Conservation (phyloP, 495 filamentous ascomycete genomes). For the Podospora pseudoanserina region DNA sequence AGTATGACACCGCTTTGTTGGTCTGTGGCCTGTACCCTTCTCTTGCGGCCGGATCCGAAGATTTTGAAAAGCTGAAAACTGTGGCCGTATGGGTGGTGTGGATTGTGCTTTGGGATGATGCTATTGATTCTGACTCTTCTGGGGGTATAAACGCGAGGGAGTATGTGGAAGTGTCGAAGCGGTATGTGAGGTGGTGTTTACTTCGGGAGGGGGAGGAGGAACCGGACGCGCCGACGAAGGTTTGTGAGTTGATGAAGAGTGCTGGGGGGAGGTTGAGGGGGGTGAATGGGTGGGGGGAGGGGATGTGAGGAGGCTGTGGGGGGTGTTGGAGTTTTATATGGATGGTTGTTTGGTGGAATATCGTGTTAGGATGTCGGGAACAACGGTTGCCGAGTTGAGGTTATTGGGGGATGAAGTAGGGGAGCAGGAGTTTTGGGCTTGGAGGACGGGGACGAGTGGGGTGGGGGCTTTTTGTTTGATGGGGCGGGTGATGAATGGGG, state of each 20-base stretch:
- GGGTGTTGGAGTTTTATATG: neutral
- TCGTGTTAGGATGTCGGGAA: constrained; percentile 4
- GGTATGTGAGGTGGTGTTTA: neutral
- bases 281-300: neutral
- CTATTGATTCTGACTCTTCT: neutral
- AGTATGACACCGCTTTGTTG: neutral
- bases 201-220: neutral
- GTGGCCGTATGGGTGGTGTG: neutral
- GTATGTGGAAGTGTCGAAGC: neutral
- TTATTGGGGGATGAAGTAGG: neutral
- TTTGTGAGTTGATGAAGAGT: constrained; percentile 9
- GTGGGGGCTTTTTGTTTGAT: neutral
- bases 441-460: constrained; percentile 5
- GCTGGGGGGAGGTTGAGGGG: neutral
- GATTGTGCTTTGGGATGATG: neutral
- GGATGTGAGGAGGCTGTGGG: neutral
- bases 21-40: neutral
- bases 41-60: neutral
- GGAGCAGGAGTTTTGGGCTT: neutral
- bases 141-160: neutral
- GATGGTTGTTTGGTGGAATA: constrained; percentile 15
- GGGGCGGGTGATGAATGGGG: constrained; percentile 2
- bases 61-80: neutral
- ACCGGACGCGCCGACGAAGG: constrained; percentile 7
- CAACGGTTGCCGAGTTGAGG: neutral